Conservation (phyloP, 1,139 yeast genomes). For the Nadsonia commutata region DNA sequence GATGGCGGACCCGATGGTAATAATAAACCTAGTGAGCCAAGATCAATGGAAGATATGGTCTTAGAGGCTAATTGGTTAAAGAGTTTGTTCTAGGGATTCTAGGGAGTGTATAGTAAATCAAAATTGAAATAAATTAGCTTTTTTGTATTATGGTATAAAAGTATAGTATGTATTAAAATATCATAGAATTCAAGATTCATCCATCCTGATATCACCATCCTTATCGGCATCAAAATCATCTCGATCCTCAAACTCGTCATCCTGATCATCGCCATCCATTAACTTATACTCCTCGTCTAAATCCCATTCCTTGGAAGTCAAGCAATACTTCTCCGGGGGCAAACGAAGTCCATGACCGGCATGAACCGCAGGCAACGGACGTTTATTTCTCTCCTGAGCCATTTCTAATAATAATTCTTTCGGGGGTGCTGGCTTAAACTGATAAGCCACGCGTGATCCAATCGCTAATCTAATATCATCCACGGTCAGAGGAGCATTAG, state of each 20-base stretch:
- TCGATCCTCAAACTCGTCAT: background rate
- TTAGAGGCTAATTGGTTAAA: background rate
- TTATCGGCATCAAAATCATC: background rate
- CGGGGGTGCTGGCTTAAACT: slow-evolving; percentile 91
- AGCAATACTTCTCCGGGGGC: slow-evolving; percentile 95
- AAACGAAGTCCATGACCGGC: slow-evolving; percentile 86
- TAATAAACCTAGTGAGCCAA: background rate
- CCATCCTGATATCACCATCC: background rate
- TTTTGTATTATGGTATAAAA: too few relatives aligned
- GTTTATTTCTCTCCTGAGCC: slow-evolving; percentile 83
- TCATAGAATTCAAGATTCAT: background rate
- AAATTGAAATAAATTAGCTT: too few relatives aligned
- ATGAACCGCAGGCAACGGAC: slow-evolving; percentile 81
- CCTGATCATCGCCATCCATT: slow-evolving; percentile 20
- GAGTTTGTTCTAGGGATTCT: background rate
- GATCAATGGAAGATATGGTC: background rate
- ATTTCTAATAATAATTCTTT: slow-evolving; percentile 79
- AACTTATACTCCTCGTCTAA: slow-evolving; percentile 27
- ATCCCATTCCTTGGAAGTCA: slow-evolving; percentile 72
- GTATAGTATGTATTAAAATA: too few relatives aligned
- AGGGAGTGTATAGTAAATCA: too few relatives aligned
- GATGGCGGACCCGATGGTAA: background rate
- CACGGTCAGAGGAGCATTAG: slow-evolving; percentile 42
- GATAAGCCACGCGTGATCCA: slow-evolving; percentile 85
- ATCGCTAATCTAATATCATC: slow-evolving; percentile 89